Evolutionary conservation across 73 alveolate species (phyloP).

Genomic region (Effrenium voratum): DNA sequence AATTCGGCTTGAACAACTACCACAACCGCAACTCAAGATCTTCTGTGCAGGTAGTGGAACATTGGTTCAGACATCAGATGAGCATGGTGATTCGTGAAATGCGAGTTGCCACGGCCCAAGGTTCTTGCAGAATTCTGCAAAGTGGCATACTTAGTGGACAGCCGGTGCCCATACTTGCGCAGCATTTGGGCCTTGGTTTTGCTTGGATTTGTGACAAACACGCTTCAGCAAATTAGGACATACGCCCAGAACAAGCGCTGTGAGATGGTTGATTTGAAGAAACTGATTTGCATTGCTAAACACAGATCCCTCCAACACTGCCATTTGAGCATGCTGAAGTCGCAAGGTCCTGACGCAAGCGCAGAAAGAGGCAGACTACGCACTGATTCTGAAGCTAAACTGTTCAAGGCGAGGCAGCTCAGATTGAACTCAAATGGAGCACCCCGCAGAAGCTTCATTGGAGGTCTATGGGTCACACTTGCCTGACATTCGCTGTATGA

Average conservation of each 20-base stretch:
- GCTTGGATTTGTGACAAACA: neutral
- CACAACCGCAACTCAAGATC: too few species aligned
- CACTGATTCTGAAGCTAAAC: conserved; percentile 75
- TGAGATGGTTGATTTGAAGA: too few species aligned
- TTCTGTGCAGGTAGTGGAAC: too few species aligned
- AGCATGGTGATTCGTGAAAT: too few species aligned
- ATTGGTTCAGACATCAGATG: too few species aligned
- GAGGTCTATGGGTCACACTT: too few species aligned
- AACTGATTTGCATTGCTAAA: too few species aligned
- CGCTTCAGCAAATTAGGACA: too few species aligned
- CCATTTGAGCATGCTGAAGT: neutral
- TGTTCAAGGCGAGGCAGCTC: conserved; percentile 42
- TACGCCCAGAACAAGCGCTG: too few species aligned
- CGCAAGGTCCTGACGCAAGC: conserved; percentile 67
- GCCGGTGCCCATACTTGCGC: neutral
- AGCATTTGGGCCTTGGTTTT: neutral
- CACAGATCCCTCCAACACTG: neutral
- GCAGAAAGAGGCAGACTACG: conserved; percentile 70
- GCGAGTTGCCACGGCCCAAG: neutral
- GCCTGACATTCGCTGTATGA: too few species aligned
- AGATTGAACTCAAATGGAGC: neutral
- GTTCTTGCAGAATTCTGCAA: conserved; percentile 45
- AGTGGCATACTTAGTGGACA: neutral
- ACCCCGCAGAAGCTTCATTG: neutral
- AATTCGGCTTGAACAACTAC: too few species aligned